Evolutionary conservation across 768 basidiomycete species (phyloP), one percentile per base, ranked within the genome.

Genomic region (Floccularia luteovirens): DNA sequence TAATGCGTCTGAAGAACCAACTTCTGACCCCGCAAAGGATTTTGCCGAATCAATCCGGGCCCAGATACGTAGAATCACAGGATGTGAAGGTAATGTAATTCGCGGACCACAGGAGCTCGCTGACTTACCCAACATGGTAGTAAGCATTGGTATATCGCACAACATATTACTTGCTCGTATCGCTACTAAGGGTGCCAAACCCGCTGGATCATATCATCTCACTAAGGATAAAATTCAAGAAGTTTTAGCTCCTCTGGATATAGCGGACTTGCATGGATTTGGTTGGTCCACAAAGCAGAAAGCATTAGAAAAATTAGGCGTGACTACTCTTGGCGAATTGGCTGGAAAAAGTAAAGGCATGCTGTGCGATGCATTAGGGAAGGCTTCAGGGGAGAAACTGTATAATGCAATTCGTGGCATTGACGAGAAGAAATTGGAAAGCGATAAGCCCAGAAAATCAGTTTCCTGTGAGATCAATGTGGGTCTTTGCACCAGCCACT

Each of bases 381-480:
- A 77, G 48, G 67, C 74, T 19, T 88, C 76, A 0, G 94, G 93
- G 1, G 86, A 90, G 57, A 93, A 75, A 28, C 60, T 98, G 19
- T 92, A 77, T 52, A 89, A 90, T 14, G 89, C 79, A 0, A 58
- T 93, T 12, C 70, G 89, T 13, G 96, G 96, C 0, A 66, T 91
- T 20, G 96, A 98, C 50, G 74, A 85, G 24, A 74, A 77, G 39
- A 74, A 74, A 43, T 61, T 98, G 31, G 86, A 90, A 55, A 81
- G 79, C 24, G 84, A 90, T 55, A 90, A 90, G 53, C 77, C 82
- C 36, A 69, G 94, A 50, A 92, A 91, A 58, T 89, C 84, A 4
- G 90, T 99, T 14, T 90, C 87, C 8, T 92, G 89, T 43, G 94
- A 97, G 55, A 87, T 97, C 51, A 99, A 91, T 52, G 92, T 93